phyloP scores from a whole-genome alignment of 1,284 basidiomycete genomes.

The Trichosporon sp. region DNA sequence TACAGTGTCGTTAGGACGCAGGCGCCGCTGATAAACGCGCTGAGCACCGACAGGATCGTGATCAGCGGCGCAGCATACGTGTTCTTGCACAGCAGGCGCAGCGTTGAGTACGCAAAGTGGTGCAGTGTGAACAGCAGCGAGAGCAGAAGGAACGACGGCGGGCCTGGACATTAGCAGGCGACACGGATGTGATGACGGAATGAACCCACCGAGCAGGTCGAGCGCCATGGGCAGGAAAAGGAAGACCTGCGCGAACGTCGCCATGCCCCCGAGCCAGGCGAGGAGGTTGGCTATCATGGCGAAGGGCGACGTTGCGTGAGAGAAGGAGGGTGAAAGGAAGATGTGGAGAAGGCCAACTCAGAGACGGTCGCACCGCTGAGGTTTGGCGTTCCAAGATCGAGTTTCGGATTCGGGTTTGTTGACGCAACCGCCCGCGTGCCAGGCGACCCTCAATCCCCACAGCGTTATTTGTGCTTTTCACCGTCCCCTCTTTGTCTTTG shows the following conservation, averaged over 20 bases:
- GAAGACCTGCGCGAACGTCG: constrained; percentile 45
- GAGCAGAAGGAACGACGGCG: constrained; percentile 49
- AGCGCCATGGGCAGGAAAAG: constrained; percentile 45
- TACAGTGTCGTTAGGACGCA: constrained; percentile 37
- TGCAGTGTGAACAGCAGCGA: constrained; percentile 48
- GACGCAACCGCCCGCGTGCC: neutral
- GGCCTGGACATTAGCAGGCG: constrained; percentile 29
- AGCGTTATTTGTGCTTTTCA: neutral
- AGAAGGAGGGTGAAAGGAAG: neutral
- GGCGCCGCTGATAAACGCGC: constrained; percentile 40
- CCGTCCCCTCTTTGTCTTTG: neutral
- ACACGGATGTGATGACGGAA: constrained; percentile 5
- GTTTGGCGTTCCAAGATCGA: neutral
- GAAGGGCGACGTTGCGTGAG: neutral
- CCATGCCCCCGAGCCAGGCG: constrained; percentile 39
- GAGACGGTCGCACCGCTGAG: neutral
- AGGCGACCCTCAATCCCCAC: neutral
- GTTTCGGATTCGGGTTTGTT: constrained; percentile 1
- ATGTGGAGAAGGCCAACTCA: neutral
- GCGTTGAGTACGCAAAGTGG: constrained; percentile 46
- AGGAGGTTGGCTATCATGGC: constrained; percentile 21
- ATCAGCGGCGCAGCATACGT: constrained; percentile 44
- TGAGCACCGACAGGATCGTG: constrained; percentile 42
- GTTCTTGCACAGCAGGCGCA: constrained; percentile 45
- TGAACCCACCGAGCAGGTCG: constrained; percentile 42